Conservation (phyloP, 495 filamentous ascomycete species). For the Amorphotheca resinae region DNA sequence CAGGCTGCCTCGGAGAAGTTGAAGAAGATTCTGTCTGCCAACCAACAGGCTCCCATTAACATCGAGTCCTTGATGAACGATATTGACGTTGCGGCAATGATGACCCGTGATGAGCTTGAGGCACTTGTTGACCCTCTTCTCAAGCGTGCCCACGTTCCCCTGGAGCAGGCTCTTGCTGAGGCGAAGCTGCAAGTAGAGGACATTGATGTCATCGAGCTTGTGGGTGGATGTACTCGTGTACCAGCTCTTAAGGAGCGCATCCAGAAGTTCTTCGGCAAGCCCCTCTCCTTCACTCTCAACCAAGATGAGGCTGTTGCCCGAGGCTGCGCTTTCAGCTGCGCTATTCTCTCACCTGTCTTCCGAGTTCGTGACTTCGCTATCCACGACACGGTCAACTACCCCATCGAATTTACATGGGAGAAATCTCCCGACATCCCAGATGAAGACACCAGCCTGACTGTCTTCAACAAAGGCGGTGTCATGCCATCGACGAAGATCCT, state of each 20-base stretch:
- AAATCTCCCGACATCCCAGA: slow-evolving; percentile 97
- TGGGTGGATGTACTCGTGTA: slow-evolving; percentile 91
- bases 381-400: slow-evolving; percentile 95
- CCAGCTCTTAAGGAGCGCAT: slow-evolving; percentile 85
- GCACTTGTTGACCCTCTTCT: slow-evolving; percentile 77
- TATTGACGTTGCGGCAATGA: slow-evolving; percentile 73
- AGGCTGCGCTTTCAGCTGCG: slow-evolving; percentile 95
- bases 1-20: slow-evolving; percentile 85
- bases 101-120: slow-evolving; percentile 93
- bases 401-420: slow-evolving; percentile 99
- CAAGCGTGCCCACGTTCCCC: slow-evolving; percentile 53
- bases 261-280: slow-evolving; percentile 81
- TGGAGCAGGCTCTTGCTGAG: slow-evolving; percentile 86
- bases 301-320: slow-evolving; percentile 95
- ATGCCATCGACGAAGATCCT: slow-evolving; percentile 99
- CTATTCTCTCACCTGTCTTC: slow-evolving; percentile 96
- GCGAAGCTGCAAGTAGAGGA: slow-evolving; percentile 82
- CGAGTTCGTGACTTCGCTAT: slow-evolving; percentile 96
- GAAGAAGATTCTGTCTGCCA: slow-evolving; percentile 98
- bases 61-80: slow-evolving; percentile 99
- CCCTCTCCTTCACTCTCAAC: slow-evolving; percentile 92
- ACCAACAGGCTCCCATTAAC: slow-evolving; percentile 84
- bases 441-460: slow-evolving; percentile 92
- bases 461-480: slow-evolving; percentile 95
- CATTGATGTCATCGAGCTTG: slow-evolving; percentile 87